A percentile compares a stretch with the other conserved stretches of the same genome.
Evolutionary conservation across 2,329 filamentous ascomycete species (phyloP).

Genomic region (Dryadomyces quercivorus): DNA sequence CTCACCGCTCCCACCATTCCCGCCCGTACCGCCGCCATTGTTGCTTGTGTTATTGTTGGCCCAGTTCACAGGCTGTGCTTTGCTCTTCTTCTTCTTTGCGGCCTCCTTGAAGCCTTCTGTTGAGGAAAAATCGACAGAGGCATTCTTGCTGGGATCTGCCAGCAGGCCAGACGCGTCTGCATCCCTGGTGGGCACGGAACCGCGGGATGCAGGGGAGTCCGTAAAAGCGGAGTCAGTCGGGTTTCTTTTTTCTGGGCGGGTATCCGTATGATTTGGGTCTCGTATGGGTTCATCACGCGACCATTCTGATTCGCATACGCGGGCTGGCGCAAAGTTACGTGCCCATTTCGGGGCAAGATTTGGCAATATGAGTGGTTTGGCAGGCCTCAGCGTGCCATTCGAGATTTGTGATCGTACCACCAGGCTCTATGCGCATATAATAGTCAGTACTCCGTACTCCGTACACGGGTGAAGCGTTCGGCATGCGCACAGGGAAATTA

Average conservation of each 20-base stretch:
- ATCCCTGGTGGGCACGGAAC: background rate
- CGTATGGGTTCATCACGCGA: constrained; percentile 11
- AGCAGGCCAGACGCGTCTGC: constrained; percentile 25
- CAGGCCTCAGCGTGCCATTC: background rate
- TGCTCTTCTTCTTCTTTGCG: constrained; percentile 44
- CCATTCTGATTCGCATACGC: constrained; percentile 5
- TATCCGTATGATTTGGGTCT: constrained; percentile 12
- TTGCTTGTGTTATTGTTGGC: constrained; percentile 32
- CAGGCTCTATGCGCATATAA: constrained; percentile 1
- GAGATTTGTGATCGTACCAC: background rate
- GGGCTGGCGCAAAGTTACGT: constrained; percentile 3
- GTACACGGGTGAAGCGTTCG: background rate
- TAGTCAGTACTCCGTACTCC: too few relatives aligned
- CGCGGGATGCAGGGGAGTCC: background rate
- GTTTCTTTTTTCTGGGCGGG: constrained; percentile 6
- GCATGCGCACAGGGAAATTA: background rate
- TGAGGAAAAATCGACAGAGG: constrained; percentile 44
- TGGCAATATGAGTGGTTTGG: constrained; percentile 12
- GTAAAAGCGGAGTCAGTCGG: background rate
- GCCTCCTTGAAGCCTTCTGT: constrained; percentile 41
- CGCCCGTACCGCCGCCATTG: constrained; percentile 19
- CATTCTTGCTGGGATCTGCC: constrained; percentile 29
- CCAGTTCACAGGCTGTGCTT: constrained; percentile 23
- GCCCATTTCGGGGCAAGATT: constrained; percentile 18
- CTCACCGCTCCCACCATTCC: constrained; percentile 20